A percentile compares a stretch with the other conserved stretches of the same genome.
Conservation (phyloP, 2,329 filamentous ascomycete genomes). For the Nectriaceae sp. region DNA sequence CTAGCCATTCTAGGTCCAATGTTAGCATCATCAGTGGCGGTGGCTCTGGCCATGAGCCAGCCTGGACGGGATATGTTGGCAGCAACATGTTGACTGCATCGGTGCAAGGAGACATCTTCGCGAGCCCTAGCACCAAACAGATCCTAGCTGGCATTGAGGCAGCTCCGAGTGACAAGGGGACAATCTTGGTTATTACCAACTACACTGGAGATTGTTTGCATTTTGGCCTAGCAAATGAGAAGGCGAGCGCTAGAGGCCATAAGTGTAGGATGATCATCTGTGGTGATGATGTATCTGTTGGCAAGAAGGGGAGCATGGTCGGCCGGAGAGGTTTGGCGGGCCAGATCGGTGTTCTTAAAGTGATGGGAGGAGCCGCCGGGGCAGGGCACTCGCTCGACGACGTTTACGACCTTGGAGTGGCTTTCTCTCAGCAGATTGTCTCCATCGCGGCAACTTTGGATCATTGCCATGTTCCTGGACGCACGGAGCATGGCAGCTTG, state of each 20-base stretch:
- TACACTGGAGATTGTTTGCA: conserved; percentile 67
- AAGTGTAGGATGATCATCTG: conserved; percentile 60
- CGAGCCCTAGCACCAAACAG: conserved; percentile 63
- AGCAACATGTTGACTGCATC: conserved; percentile 61
- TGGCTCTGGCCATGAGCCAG: conserved; percentile 61
- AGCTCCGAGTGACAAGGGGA: conserved; percentile 55
- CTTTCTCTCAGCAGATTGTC: conserved; percentile 53
- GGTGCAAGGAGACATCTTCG: conserved; percentile 64
- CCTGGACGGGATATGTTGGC: conserved; percentile 66
- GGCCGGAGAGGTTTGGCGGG: conserved; percentile 64
- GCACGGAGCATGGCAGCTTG: conserved; percentile 50
- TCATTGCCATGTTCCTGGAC: conserved; percentile 60
- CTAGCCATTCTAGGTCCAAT: conserved; percentile 42
- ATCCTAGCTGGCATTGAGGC: conserved; percentile 60
- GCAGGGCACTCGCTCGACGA: conserved; percentile 50
- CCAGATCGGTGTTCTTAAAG: conserved; percentile 61
- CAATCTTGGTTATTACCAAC: conserved; percentile 64
- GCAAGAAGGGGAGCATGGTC: conserved; percentile 57
- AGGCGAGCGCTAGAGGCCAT: conserved; percentile 55
- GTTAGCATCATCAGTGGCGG: conserved; percentile 57
- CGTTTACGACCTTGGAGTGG: conserved; percentile 51
- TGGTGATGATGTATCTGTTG: conserved; percentile 67
- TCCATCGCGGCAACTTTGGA: conserved; percentile 61
- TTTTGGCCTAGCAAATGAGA: conserved; percentile 61
- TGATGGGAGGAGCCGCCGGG: conserved; percentile 53